phyloP scores from a whole-genome alignment of 2,329 filamentous ascomycete genomes.

The Colletotrichum cereale region DNA sequence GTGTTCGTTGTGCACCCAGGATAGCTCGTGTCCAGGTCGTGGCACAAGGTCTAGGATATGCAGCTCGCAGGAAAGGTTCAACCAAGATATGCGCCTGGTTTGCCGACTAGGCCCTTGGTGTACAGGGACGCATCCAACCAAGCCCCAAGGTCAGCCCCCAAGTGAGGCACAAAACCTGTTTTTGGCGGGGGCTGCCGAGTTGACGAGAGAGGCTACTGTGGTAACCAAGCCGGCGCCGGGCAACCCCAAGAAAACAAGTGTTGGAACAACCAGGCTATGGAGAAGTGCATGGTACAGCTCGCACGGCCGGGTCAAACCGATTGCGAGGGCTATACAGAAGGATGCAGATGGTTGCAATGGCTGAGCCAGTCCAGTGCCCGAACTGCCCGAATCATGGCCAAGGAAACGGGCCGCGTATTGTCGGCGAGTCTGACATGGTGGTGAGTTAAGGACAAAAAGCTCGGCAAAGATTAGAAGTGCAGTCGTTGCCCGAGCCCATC shows the following conservation, averaged over 20 bases:
- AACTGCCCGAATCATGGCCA: slow-evolving; percentile 4
- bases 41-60: slow-evolving; percentile 26
- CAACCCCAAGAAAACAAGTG: slow-evolving; percentile 6
- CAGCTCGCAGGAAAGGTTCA: slow-evolving; percentile 21
- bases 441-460: background rate
- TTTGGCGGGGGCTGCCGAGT: slow-evolving; percentile 18
- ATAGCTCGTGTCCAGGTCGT: slow-evolving; percentile 39
- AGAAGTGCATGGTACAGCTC: background rate
- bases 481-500: slow-evolving; percentile 21
- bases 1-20: slow-evolving; percentile 16
- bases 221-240: slow-evolving; percentile 6
- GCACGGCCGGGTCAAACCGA: background rate
- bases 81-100: slow-evolving; percentile 8
- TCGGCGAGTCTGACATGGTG: slow-evolving; percentile 1
- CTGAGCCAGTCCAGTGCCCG: background rate
- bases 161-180: slow-evolving; percentile 37
- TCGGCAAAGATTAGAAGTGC: slow-evolving; percentile 26
- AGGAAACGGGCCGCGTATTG: background rate
- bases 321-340: background rate
- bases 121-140: slow-evolving; percentile 40
- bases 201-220: background rate
- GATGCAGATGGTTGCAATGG: background rate
- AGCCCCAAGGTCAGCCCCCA: background rate
- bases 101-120: slow-evolving; percentile 32
- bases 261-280: background rate